Percentiles rank a stretch among this genome's conserved stretches.
Conservation (phyloP, 139 green algal genomes). For the Medakamo hakoo region DNA sequence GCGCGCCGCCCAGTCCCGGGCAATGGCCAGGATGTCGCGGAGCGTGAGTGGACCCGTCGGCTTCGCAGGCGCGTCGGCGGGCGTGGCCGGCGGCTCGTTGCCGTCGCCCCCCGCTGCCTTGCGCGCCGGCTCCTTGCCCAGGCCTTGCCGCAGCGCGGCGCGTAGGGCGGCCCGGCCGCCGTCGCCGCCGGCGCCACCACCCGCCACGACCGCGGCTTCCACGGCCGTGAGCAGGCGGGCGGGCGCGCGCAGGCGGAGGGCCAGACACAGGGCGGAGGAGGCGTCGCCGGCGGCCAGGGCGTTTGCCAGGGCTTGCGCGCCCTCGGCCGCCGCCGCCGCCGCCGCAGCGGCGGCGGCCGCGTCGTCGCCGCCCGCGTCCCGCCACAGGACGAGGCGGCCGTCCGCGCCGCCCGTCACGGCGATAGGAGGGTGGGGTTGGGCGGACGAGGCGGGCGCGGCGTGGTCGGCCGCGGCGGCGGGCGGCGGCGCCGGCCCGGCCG, state of each 20-base stretch:
- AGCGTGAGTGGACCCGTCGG: background rate
- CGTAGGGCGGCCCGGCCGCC: background rate
- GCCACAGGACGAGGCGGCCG: slow-evolving; percentile 61
- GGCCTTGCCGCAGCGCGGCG: slow-evolving; percentile 9
- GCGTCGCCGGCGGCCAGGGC: slow-evolving; percentile 58
- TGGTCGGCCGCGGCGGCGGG: too few relatives aligned
- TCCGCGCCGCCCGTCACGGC: slow-evolving; percentile 52
- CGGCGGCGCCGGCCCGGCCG: slow-evolving; percentile 35
- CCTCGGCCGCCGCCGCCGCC: slow-evolving; percentile 30
- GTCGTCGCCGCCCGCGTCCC: slow-evolving; percentile 52
- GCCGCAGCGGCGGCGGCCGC: slow-evolving; percentile 23
- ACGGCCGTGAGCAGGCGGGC: slow-evolving; percentile 56
- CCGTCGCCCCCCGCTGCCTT: too few relatives aligned
- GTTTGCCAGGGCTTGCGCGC: slow-evolving; percentile 68
- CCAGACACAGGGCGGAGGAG: slow-evolving; percentile 47
- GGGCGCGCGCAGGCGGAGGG: slow-evolving; percentile 65
- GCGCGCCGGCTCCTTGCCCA: slow-evolving; percentile 4
- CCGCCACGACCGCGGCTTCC: slow-evolving; percentile 9
- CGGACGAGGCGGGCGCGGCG: too few relatives aligned
- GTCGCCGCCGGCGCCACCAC: background rate
- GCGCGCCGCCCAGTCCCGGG: slow-evolving; percentile 90
- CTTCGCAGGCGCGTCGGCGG: background rate
- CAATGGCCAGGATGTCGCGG: slow-evolving; percentile 21
- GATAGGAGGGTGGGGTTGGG: too few relatives aligned
- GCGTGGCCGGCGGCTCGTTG: background rate